Conservation (phyloP, 441 rosid genomes). For the Eruca vesicaria region DNA sequence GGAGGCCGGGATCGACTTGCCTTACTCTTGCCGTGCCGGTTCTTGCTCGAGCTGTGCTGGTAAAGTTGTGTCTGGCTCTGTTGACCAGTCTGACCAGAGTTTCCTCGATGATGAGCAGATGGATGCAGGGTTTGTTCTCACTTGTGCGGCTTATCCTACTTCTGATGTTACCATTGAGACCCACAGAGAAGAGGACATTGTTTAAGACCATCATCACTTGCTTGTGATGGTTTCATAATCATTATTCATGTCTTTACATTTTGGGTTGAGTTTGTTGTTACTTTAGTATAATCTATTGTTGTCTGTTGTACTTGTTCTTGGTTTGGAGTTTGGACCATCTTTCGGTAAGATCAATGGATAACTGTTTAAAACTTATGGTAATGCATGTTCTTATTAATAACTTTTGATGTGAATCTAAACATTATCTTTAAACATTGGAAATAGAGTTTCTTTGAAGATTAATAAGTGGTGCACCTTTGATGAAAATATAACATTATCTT, state of each 20-base stretch:
- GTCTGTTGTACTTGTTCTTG: slow-evolving; percentile 24
- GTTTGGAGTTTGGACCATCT: not conserved
- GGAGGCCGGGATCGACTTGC: slow-evolving; percentile 70
- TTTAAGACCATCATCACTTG: slow-evolving; percentile 24
- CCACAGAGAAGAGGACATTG: slow-evolving; percentile 81
- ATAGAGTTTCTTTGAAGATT: not conserved
- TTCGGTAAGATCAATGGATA: slow-evolving; percentile 20
- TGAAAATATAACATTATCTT: not conserved
- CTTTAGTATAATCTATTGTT: slow-evolving; percentile 14
- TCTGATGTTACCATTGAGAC: slow-evolving; percentile 68
- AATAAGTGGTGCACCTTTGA: not conserved
- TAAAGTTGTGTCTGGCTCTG: slow-evolving; percentile 43
- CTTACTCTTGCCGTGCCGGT: slow-evolving; percentile 96
- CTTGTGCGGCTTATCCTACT: slow-evolving; percentile 74
- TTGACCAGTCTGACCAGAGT: slow-evolving; percentile 80
- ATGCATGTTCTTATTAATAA: not conserved
- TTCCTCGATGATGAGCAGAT: slow-evolving; percentile 88
- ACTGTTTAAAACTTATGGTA: not conserved
- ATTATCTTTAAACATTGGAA: not conserved
- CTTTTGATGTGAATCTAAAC: not conserved
- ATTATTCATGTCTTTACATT: slow-evolving; percentile 3
- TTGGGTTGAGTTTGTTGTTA: slow-evolving; percentile 29
- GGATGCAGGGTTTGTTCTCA: slow-evolving; percentile 65
- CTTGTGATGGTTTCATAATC: slow-evolving; percentile 12
- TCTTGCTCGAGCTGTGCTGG: slow-evolving; percentile 92